Percentiles rank a stretch among this genome's conserved stretches.
phyloP scores from a whole-genome alignment of 106 monocot species.

The Vanilla planifolia region DNA sequence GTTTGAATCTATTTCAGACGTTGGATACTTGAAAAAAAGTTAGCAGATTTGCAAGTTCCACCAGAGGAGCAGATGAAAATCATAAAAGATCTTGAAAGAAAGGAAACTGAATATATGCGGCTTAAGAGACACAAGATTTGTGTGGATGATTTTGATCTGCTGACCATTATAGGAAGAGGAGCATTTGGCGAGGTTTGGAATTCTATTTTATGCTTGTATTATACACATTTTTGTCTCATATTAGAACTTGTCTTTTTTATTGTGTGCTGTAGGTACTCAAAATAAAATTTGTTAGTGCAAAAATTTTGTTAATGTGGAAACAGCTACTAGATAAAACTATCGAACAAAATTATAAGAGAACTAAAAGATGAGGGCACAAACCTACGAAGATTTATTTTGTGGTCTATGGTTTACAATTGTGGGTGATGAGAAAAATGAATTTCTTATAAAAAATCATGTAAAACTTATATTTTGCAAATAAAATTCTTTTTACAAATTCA shows the following conservation, averaged over 20 bases:
- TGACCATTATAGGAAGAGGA: slow-evolving; percentile 94
- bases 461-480: no score
- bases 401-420: no score
- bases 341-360: no score
- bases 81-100: slow-evolving; percentile 91
- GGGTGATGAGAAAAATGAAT: no score
- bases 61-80: slow-evolving; percentile 81
- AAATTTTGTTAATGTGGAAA: no score
- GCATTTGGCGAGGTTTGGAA: slow-evolving; percentile 90
- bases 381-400: no score
- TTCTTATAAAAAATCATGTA: no score
- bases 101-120: slow-evolving; percentile 97
- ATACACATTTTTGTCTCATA: background rate
- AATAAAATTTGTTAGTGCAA: background rate
- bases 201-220: slow-evolving; percentile 1
- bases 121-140: slow-evolving; percentile 98
- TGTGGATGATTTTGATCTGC: slow-evolving; percentile 92
- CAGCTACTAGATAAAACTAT: no score
- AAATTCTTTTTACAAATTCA: background rate
- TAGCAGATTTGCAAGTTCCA: slow-evolving; percentile 80
- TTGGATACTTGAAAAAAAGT: slow-evolving; percentile 66
- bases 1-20: slow-evolving; percentile 48
- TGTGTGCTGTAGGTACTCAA: slow-evolving; percentile 1
- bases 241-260: background rate
- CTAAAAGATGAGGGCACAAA: no score